Evolutionary conservation across 495 filamentous ascomycete species (phyloP), one percentile per base, ranked within the genome.

Genomic region (Lophiostoma macrostomum): DNA sequence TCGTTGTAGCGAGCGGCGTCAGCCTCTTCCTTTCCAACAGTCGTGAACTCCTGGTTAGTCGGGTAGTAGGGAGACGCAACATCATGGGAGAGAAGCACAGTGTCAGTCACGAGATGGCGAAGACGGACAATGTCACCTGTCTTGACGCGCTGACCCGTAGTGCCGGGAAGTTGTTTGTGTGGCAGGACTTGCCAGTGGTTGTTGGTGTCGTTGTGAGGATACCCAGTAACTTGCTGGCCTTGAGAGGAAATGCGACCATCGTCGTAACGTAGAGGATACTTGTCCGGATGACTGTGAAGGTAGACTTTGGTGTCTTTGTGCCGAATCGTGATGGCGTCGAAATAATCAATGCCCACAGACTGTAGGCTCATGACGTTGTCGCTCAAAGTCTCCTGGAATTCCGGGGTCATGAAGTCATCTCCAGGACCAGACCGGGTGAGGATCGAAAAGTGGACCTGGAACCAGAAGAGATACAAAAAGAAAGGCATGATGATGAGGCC

Each of bases 391-490:
- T 95, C 91, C 71, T 98, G 93, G 73, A 98, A 98, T 59, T 91
- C 90, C 2, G 93, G 93, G 11, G 85, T 88, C 93, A 98, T 98
- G 74, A 98, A 98, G 53, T 98, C 93, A 64, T 98, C 94, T 32
- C 93, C 93, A 36, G 93, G 93, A 25, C 93, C 93, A 29, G 91
- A 96, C 41, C 84, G 80, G 32, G 74, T 85, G 45, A 98, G 76
- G 62, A 98, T 87, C 20, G 89, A 77, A 67, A 98, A 97, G 71
- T 98, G 93, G 25, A 97, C 90, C 75, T 97, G 93, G 82, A 98
- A 98, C 94, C 94, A 98, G 77, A 98, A 98, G 24, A 98, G 79
- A 69, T 97, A 98, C 71, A 97, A 93, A 60, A 97, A 78, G 80
- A 96, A 96, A 29, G 93, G 93, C 41, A 97, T 79, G 35, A 95